phyloP scores from a whole-genome alignment of 129 eudicot genomes.

The Artemisia tridentata region DNA sequence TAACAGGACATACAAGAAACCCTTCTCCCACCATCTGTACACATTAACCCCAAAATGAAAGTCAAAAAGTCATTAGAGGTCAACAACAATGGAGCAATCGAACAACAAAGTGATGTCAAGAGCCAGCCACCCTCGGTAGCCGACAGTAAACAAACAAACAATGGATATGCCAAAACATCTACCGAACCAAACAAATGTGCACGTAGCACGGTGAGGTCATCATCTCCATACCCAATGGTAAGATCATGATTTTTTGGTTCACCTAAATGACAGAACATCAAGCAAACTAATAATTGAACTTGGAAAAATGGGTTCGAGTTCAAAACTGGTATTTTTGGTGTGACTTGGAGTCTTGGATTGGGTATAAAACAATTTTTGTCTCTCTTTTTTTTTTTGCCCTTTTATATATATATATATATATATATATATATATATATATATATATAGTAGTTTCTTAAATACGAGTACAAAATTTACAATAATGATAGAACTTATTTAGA shows the following conservation, averaged over 20 bases:
- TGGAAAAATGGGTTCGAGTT: too few relatives aligned
- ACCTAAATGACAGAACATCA: neutral
- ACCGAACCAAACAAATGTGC: slow-evolving; percentile 25
- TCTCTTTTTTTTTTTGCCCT: too few relatives aligned
- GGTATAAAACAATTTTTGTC: too few relatives aligned
- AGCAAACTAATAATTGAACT: neutral
- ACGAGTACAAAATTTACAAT: too few relatives aligned
- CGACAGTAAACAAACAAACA: slow-evolving; percentile 31
- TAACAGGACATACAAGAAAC: slow-evolving; percentile 83
- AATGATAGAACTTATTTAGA: too few relatives aligned
- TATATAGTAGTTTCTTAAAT: too few relatives aligned
- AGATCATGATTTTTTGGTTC: neutral
- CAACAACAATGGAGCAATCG: slow-evolving; percentile 48
- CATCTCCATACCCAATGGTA: slow-evolving; percentile 73
- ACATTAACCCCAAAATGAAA: slow-evolving; percentile 52
- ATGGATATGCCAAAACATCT: slow-evolving; percentile 42
- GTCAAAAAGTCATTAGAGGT: slow-evolving; percentile 32
- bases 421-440: too few relatives aligned
- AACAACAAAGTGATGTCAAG: slow-evolving; percentile 28
- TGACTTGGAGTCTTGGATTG: too few relatives aligned
- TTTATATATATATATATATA: too few relatives aligned
- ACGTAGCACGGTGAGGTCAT: slow-evolving; percentile 33
- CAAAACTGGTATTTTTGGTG: too few relatives aligned
- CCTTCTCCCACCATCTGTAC: slow-evolving; percentile 80
- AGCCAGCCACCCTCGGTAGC: slow-evolving; percentile 32